Base-by-base conservation (phyloP, 371 early-diverging fungal genomes). In the Apophysomyces ossiformis region DNA sequence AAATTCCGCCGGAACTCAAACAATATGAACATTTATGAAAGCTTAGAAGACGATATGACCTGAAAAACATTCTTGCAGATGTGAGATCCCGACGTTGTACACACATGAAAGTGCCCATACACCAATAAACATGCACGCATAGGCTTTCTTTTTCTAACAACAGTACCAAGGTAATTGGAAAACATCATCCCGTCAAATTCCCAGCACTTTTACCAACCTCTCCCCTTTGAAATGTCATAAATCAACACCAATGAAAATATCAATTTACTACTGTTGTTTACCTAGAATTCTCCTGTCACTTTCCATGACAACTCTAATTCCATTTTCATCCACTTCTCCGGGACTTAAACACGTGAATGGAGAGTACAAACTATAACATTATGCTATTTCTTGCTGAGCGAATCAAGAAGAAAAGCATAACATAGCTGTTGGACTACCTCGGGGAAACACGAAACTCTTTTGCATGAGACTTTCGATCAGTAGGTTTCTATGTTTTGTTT, bases 301-400 rank as follows among this genome's bases (percentile, higher is more conserved):
- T 50, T 21, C 54, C n/a, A n/a, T 18, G 54, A 50, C 16, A n/a
- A 21, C 54, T 21, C 9, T 21, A 50, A 21, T 50, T 50, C 54
- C 54, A 50, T 50, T 50, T 50, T 50, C 21, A 50, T 50, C 21
- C 21, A 21, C 54, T 50, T 50, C 54, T 50, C 54, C 54, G 54
- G 54, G 32, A 26, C 8, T 32, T 21, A 50, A 50, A 16, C 54
- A 50, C 54, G 54, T 50, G 54, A 50, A 50, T 50, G 54, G 54
- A 50, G 9, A n/a, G 54, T 21, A 50, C 54, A 50, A 50, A 50
- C n/a, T 26, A 18, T n/a, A 50, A 50, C 54, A 2, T 21, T 18
- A 7, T 50, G 54, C 13, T 41, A 11, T 41, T 26, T 26, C 32
- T 26, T 26, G 32, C 32, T 26, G 32, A 1, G 32, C 32, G 32